Conservation (phyloP, 805 yeast species). For the Ogataea nonfermentans region DNA sequence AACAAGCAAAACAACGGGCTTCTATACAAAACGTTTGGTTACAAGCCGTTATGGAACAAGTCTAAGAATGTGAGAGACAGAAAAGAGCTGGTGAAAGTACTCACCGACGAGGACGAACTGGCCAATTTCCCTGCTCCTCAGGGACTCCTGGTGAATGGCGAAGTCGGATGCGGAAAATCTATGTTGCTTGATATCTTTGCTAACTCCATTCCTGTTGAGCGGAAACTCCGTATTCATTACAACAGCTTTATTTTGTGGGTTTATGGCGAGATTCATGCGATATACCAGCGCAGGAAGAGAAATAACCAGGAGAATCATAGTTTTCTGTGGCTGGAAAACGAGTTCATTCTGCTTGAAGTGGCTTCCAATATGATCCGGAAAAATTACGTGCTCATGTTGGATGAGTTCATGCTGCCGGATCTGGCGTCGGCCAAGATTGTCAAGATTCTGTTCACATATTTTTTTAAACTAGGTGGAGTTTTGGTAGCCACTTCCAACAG, state of each 20-base stretch:
- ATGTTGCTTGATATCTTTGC: constrained; percentile 75
- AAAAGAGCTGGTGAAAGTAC: constrained; percentile 44
- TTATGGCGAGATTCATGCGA: constrained; percentile 56
- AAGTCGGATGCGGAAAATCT: constrained; percentile 73
- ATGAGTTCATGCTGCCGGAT: constrained; percentile 78
- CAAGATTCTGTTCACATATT: constrained; percentile 62
- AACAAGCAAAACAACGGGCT: constrained; percentile 19
- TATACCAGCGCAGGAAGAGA: constrained; percentile 43
- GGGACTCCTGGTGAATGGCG: constrained; percentile 62
- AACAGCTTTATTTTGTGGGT: constrained; percentile 69
- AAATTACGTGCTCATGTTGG: constrained; percentile 60
- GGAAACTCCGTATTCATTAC: constrained; percentile 71
- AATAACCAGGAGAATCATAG: constrained; percentile 34
- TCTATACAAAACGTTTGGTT: constrained; percentile 29
- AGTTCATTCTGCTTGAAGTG: constrained; percentile 61
- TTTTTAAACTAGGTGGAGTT: constrained; percentile 72
- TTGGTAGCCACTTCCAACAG: constrained; percentile 72
- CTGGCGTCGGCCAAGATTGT: constrained; percentile 70
- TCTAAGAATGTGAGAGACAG: constrained; percentile 14
- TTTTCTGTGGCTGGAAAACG: constrained; percentile 49
- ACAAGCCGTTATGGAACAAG: constrained; percentile 32
- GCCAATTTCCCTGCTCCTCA: constrained; percentile 55
- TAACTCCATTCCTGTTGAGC: constrained; percentile 55
- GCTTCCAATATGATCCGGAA: constrained; percentile 61
- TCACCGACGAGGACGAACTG: constrained; percentile 63